Conservation (phyloP, 140 eudicot genomes). For the Bidens hawaiensis region DNA sequence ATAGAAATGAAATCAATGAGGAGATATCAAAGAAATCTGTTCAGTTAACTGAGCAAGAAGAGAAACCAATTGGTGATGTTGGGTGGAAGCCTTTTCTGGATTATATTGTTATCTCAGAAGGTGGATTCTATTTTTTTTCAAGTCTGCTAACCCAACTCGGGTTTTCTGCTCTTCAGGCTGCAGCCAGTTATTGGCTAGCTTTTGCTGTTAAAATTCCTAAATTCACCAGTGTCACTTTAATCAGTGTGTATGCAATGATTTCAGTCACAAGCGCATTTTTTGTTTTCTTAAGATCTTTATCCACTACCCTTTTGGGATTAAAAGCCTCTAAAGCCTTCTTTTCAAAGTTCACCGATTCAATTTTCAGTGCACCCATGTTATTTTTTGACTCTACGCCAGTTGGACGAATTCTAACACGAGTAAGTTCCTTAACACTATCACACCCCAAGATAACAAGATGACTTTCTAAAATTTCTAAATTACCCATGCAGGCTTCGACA, state of each 20-base stretch:
- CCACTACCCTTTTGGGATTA: constrained; percentile 56
- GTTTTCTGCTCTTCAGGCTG: constrained; percentile 58
- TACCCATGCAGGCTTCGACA: constrained; percentile 62
- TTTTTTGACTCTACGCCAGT: constrained; percentile 92
- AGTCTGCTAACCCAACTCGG: constrained; percentile 23
- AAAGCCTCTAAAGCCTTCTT: constrained; percentile 71
- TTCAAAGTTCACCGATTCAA: constrained; percentile 41
- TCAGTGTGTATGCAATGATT: constrained; percentile 48
- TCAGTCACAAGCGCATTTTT: constrained; percentile 31
- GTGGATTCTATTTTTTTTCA: constrained; percentile 19
- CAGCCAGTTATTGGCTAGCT: constrained; percentile 85
- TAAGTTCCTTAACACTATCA: constrained; percentile 23
- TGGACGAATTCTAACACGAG: constrained; percentile 82
- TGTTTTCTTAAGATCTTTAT: constrained; percentile 44
- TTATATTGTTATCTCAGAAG: constrained; percentile 58
- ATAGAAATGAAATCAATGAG: neutral
- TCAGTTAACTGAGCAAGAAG: constrained; percentile 75
- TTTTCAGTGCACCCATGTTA: constrained; percentile 78
- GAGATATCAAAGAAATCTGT: constrained; percentile 6
- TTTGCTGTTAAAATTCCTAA: constrained; percentile 46
- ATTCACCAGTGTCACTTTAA: constrained; percentile 35
- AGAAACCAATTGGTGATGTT: constrained; percentile 57
- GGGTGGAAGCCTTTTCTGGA: constrained; percentile 66
- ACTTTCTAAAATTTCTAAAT: neutral
- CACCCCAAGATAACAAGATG: neutral